Base-by-base conservation (phyloP, 108 stramenopile genomes). In the Fragilaria crotonensis region DNA sequence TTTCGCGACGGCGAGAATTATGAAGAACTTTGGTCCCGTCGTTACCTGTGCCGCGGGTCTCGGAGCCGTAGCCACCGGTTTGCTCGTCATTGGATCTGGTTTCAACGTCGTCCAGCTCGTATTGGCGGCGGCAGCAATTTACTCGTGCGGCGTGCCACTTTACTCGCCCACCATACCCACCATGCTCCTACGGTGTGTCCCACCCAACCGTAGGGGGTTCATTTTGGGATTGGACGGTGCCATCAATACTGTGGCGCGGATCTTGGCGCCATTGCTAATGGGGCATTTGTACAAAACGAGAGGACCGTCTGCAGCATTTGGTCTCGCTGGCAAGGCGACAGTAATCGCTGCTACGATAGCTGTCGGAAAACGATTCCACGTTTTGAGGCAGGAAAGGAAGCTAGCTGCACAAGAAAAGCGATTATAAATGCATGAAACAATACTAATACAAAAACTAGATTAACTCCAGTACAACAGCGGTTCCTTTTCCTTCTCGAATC, bases 81-180 rank as follows among this genome's bases (percentile, higher is more conserved):
- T 89, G 27, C 57, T 67, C 20, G 56, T 57, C 30, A 63, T 89
- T 28, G 79, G 78, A 28, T 41, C 52, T 44, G 45, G 66, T 25
- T 54, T 51, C 3, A 17, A 60, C 18, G 25, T 48, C 31, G 45
- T 71, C 18, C 60, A 62, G 7, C 47, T 62, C 14, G 55, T 72
- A 25, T 60, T 83, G 23, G 71, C 57, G 45, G 74, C 81, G 4
- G 79, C 83, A 2, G 76, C 74, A 11, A 55, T 89, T 31, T 89
- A 89, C 59, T 84, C 80, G 48, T 57, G 62, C 26, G 87, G 87
- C 47, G 83, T 84, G 4, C 79, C 87, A 1, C 54, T 89, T n/a
- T 89, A 85, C 62, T 83, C 77, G 2, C 87, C 87, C n/a, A 70
- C 84, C 18, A 67, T 89, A 17, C 87, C 87, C 19, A 83, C 84